These are phyloP conservation scores for Golubevia sp. DNA, from an alignment of 1,284 basidiomycete genomes.

Conservation along the genomic window DNA sequence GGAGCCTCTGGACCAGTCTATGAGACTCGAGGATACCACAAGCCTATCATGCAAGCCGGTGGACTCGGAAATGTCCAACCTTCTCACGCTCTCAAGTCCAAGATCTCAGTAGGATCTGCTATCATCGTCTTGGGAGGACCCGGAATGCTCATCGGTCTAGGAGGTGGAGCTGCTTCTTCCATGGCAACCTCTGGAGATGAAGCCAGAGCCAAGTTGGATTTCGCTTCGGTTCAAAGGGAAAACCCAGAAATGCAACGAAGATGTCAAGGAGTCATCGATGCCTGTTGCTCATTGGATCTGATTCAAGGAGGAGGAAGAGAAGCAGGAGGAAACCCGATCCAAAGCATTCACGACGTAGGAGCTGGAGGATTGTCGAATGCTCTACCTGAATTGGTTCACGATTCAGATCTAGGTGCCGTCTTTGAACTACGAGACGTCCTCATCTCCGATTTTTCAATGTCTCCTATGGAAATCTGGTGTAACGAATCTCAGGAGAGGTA, in stretches of 20 bases:
- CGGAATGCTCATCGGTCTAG: constrained; percentile 93
- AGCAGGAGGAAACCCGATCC: constrained; percentile 71
- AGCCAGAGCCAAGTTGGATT: constrained; percentile 91
- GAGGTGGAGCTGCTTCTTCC: constrained; percentile 93
- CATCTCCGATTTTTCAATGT: constrained; percentile 90
- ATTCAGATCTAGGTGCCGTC: constrained; percentile 83
- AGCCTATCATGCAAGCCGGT: constrained; percentile 99
- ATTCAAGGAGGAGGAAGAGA: constrained; percentile 27
- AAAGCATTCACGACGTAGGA: constrained; percentile 97
- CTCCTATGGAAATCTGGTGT: constrained; percentile 99
- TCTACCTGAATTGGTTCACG: constrained; percentile 94
- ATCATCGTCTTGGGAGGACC: constrained; percentile 95
- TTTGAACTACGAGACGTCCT: constrained; percentile 94
- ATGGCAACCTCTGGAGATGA: constrained; percentile 70
- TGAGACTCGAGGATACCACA: constrained; percentile 94
- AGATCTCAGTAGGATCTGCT: constrained; percentile 44
- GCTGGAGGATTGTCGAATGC: constrained; percentile 97
- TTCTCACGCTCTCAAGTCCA: constrained; percentile 48
- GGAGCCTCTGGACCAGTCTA: too few relatives aligned
- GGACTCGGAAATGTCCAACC: constrained; percentile 87
- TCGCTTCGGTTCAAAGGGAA: constrained; percentile 94
- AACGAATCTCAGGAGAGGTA: constrained; percentile 99
- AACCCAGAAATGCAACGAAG: constrained; percentile 98
- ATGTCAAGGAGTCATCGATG: constrained; percentile 96
- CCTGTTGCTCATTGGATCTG: constrained; percentile 59